These are phyloP conservation scores for Sphaerulina vaccinii DNA, from an alignment of 2,329 filamentous ascomycete species.

Conservation along the genomic window DNA sequence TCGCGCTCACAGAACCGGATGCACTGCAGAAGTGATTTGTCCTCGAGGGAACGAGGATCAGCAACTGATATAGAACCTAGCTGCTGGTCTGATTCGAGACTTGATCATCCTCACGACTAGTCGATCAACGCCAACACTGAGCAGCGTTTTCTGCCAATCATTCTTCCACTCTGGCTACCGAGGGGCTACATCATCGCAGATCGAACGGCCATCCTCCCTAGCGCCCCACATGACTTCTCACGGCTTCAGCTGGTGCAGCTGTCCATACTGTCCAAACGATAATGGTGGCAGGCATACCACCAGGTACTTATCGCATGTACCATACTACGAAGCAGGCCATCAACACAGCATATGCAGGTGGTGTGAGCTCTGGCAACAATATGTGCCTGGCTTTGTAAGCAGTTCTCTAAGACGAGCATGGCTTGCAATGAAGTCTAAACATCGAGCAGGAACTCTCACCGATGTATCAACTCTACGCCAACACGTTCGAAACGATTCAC, in stretches of 20 bases:
- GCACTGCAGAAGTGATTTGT: not conserved
- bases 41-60: not conserved
- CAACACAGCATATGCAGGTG: conserved; percentile 10
- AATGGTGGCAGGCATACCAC: conserved; percentile 1
- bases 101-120: not conserved
- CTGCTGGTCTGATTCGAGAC: not conserved
- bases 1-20: not conserved
- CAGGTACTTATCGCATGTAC: conserved; percentile 3
- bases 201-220: conserved; percentile 3
- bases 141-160: not conserved
- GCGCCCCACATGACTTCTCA: conserved; percentile 5
- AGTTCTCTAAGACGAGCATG: too few relatives aligned
- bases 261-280: conserved; percentile 8
- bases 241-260: conserved; percentile 17
- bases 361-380: conserved; percentile 13
- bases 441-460: conserved; percentile 9
- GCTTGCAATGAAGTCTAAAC: not conserved
- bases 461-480: conserved; percentile 3
- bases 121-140: not conserved
- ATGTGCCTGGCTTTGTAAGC: conserved; percentile 12
- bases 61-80: not conserved
- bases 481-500: conserved; percentile 13
- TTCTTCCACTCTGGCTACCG: conserved; percentile 8
- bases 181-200: not conserved
- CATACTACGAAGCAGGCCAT: conserved; percentile 10